Evolutionary conservation across 306 rosid genomes (phyloP), one percentile per base, ranked within the genome.

Genomic region (Glycyrrhiza uralensis): DNA sequence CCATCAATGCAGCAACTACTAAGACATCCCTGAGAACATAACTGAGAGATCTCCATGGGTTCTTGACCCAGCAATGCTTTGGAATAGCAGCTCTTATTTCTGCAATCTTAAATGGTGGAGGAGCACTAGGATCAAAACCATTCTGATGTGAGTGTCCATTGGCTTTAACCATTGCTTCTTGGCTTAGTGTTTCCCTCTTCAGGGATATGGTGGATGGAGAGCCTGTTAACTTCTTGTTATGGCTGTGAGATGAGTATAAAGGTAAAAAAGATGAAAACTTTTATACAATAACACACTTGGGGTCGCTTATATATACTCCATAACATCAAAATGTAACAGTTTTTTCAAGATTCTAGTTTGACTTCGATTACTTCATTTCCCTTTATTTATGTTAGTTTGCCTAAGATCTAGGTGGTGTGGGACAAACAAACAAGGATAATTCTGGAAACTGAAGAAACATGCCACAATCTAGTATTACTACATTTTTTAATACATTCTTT

Each of bases 71-170:
- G 23, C 98, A 94, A 79, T 94, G 97, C 12, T 59, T 69, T 3
- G 98, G 98, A 79, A 94, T 94, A 55, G 98, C 88, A 0, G 92
- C 92, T 59, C 98, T 85, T 79, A 94, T 89, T 30, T 91, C 96
- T 3, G 90, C 88, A 4, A 94, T 87, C 73, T 81, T 86, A 26
- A 94, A 94, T 0, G 96, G 96, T 24, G 98, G 98, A 29, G 93
- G 96, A 47, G 91, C 95, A 70, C 91, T 81, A 18, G 96, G 92
- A 78, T 94, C 96, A 57, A 94, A 94, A 81, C 41, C 79, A 13
- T 20, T 15, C 15, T 42, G 50, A 50, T 50, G 8, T 22, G 3
- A 6, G 3, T 4, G 9, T 0, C 66, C 76, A 60, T 70, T 78
- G 10, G n/a, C 20, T 30, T 26, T 30, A 32, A 3, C 76, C 81